Conservation (phyloP, 257 asterid species). For the Fraxinus americana region DNA sequence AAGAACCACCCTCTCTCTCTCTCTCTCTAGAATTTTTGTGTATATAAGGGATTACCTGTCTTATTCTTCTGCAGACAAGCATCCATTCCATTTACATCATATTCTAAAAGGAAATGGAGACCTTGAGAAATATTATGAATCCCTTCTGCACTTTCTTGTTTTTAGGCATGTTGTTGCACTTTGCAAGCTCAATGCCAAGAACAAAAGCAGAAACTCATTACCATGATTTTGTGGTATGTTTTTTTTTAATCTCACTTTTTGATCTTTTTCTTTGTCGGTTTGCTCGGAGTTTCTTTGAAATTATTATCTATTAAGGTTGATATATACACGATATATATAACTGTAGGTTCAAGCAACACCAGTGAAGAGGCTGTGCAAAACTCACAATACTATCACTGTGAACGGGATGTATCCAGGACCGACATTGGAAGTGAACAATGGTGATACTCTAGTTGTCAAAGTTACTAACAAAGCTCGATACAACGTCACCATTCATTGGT, state of each 20-base stretch:
- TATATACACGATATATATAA: slow-evolving; percentile 17
- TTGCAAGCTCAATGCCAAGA: slow-evolving; percentile 39
- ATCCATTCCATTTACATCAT: slow-evolving; percentile 11
- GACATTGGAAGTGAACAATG: slow-evolving; percentile 73
- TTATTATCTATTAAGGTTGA: background rate
- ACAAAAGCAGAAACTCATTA: slow-evolving; percentile 55
- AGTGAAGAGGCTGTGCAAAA: slow-evolving; percentile 89
- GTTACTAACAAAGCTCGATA: slow-evolving; percentile 74
- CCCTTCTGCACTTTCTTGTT: slow-evolving; percentile 31
- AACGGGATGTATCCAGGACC: slow-evolving; percentile 92
- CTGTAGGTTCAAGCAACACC: slow-evolving; percentile 71
- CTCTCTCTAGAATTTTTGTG: slow-evolving; percentile 16
- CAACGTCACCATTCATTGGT: slow-evolving; percentile 89
- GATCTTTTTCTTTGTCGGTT: background rate
- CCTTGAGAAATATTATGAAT: slow-evolving; percentile 20
- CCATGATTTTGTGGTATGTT: slow-evolving; percentile 75
- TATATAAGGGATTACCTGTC: slow-evolving; percentile 39
- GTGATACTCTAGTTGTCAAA: slow-evolving; percentile 68
- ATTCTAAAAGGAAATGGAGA: slow-evolving; percentile 28
- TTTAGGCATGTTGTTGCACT: slow-evolving; percentile 38
- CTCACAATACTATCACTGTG: slow-evolving; percentile 58
- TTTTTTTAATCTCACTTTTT: background rate
- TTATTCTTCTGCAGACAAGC: slow-evolving; percentile 29
- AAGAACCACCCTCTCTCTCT: slow-evolving; percentile 46
- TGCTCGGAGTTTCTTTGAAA: background rate